Evolutionary conservation across 345 rosid species (phyloP).

Genomic region (Linum tenue): DNA sequence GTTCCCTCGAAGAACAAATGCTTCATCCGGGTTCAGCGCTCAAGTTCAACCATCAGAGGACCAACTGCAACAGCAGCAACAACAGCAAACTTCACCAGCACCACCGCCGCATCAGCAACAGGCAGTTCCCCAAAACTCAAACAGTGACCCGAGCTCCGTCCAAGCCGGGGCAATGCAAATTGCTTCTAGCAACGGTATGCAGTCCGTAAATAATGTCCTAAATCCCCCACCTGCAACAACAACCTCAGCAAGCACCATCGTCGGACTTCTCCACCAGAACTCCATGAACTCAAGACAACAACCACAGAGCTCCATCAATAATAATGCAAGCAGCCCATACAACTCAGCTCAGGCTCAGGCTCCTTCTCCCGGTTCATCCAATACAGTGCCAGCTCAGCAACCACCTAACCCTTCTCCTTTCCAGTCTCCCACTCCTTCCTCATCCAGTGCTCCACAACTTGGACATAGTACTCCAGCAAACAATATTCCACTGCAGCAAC

Average conservation of each 20-base stretch:
- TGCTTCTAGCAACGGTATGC: not conserved
- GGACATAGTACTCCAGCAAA: constrained; percentile 7
- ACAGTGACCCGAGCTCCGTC: constrained; percentile 42
- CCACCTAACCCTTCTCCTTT: constrained; percentile 9
- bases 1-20: constrained; percentile 68
- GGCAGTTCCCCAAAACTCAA: constrained; percentile 37
- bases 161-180: constrained; percentile 22
- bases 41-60: constrained; percentile 62
- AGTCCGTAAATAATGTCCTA: not conserved
- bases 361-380: constrained; percentile 3
- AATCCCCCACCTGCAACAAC: not conserved
- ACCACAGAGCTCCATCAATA: not conserved
- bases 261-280: constrained; percentile 5
- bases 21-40: constrained; percentile 40
- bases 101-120: constrained; percentile 29
- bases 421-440: constrained; percentile 5
- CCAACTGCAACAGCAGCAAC: constrained; percentile 42
- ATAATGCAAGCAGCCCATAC: constrained; percentile 6
- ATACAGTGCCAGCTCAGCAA: not conserved
- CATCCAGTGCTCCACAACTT: constrained; percentile 1
- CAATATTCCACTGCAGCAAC: constrained; percentile 3
- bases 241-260: not conserved
- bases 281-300: constrained; percentile 3
- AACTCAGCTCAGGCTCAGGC: constrained; percentile 1
- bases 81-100: not conserved